Percentiles rank a stretch among this genome's conserved stretches.
phyloP scores from a whole-genome alignment of 2,329 filamentous ascomycete genomes.

The Paecilomyces dactylethromorphus region DNA sequence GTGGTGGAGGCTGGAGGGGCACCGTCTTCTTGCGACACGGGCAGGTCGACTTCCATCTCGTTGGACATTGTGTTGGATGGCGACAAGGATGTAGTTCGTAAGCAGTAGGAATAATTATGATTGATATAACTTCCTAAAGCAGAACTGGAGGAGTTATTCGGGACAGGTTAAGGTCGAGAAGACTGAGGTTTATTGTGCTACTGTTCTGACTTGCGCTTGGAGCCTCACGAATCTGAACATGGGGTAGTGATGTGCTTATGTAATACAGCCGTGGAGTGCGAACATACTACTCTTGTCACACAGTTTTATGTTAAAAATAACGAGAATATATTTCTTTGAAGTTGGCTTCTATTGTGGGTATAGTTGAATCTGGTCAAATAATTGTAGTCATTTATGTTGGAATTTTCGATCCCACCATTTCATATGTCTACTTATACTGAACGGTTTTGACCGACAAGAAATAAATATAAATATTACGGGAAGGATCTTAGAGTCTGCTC shows the following conservation, averaged over 20 bases:
- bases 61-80: conserved; percentile 26
- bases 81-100: not conserved
- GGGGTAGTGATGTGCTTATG: not conserved
- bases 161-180: not conserved
- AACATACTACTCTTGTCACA: not conserved
- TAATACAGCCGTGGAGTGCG: not conserved
- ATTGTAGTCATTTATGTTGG: too few relatives aligned
- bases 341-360: too few relatives aligned
- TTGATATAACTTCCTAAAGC: not conserved
- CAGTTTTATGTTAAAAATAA: too few relatives aligned
- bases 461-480: too few relatives aligned
- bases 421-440: too few relatives aligned
- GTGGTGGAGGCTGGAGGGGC: conserved; percentile 21
- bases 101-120: not conserved
- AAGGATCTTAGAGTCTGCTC: too few relatives aligned
- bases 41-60: conserved; percentile 42
- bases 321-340: too few relatives aligned
- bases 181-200: not conserved
- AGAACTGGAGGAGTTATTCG: not conserved
- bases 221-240: not conserved
- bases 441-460: too few relatives aligned
- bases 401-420: too few relatives aligned
- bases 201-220: not conserved
- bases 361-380: too few relatives aligned
- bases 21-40: conserved; percentile 26